These are phyloP conservation scores for Ichthyophthirius multifiliis DNA, from an alignment of 169 alveolate species.

Conservation along the genomic window DNA sequence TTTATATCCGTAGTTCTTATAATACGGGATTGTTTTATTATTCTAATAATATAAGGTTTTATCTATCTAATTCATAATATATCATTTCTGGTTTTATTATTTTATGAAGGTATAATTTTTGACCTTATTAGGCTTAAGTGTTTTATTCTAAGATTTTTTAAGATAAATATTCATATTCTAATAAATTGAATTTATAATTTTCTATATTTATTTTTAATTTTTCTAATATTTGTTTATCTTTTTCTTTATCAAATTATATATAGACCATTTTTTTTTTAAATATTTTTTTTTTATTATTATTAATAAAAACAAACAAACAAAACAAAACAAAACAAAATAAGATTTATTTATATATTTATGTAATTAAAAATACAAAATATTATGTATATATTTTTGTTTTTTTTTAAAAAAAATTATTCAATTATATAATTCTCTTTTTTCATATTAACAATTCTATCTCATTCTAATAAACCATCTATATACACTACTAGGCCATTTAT, in stretches of 20 bases:
- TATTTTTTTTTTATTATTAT: no score
- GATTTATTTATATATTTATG: no score
- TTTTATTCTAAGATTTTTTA: background rate
- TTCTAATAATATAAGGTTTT: background rate
- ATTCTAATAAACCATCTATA: constrained; percentile 17
- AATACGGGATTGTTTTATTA: background rate
- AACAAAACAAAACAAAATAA: no score
- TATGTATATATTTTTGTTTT: no score
- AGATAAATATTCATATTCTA: background rate
- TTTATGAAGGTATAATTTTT: background rate
- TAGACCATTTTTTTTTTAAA: background rate
- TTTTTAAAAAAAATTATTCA: no score
- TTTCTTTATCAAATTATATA: background rate
- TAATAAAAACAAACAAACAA: no score
- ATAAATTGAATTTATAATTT: background rate
- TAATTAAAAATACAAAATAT: no score
- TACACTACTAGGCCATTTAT: background rate
- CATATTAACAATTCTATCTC: constrained; percentile 6
- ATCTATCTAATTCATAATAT: background rate
- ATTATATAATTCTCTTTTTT: constrained; percentile 37
- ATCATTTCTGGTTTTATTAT: background rate
- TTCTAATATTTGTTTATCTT: background rate
- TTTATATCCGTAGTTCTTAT: background rate
- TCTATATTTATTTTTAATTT: background rate
- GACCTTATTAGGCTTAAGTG: background rate